A percentile compares a stretch with the other conserved stretches of the same genome.
Conservation (phyloP, 2,329 filamentous ascomycete species). For the Aspergillus sp. region DNA sequence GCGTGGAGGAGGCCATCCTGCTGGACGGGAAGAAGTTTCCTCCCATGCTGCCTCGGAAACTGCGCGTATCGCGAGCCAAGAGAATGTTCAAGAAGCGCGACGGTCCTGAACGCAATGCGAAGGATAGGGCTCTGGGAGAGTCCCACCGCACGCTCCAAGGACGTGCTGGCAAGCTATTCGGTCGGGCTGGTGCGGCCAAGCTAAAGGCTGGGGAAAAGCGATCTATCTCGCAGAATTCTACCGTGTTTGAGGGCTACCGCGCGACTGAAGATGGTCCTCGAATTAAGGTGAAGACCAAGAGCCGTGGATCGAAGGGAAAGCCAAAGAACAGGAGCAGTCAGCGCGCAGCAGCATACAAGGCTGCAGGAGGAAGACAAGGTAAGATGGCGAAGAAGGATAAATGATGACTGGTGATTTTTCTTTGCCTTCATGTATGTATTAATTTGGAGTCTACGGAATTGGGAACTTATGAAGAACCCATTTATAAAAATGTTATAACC, state of each 20-base stretch:
- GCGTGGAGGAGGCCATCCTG: conserved; percentile 85
- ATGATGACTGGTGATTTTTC: not conserved
- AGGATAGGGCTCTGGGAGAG: conserved; percentile 19
- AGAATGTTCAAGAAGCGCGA: conserved; percentile 50
- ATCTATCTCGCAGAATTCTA: conserved; percentile 25
- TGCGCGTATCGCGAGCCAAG: conserved; percentile 84
- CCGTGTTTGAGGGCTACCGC: conserved; percentile 44
- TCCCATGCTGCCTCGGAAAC: conserved; percentile 81
- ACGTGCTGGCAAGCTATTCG: conserved; percentile 34
- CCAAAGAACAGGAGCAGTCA: conserved; percentile 37
- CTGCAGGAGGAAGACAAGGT: conserved; percentile 21
- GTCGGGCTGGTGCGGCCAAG: conserved; percentile 34
- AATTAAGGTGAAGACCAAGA: conserved; percentile 33
- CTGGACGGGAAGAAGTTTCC: conserved; percentile 89
- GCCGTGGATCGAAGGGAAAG: conserved; percentile 36
- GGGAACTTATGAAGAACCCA: not conserved
- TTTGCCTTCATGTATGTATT: not conserved
- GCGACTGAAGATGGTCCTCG: conserved; percentile 29
- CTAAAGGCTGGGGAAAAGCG: conserved; percentile 23
- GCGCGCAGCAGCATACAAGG: conserved; percentile 40
- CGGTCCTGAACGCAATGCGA: conserved; percentile 8
- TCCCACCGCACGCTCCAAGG: conserved; percentile 33
- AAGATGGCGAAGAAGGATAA: conserved; percentile 13
- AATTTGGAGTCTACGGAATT: not conserved
- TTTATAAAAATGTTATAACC: too few species aligned